Base-by-base conservation (phyloP, 345 rosid genomes). In the Linum tenue region DNA sequence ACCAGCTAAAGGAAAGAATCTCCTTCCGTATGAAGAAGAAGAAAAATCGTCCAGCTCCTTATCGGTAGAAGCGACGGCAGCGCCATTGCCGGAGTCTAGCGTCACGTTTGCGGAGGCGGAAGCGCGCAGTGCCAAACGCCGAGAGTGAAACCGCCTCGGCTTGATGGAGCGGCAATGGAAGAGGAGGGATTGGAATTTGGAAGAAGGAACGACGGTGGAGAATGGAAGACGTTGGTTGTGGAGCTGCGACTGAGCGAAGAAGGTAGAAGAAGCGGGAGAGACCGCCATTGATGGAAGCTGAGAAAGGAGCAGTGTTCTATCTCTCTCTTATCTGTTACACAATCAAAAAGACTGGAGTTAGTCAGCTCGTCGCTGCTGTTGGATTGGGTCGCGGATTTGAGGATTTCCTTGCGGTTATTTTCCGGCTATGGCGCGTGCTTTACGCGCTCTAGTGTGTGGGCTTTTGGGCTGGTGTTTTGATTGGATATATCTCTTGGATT, bases 1-100 rank as follows among this genome's bases (percentile, higher is more conserved):
- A 39, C 97, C 98, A 57, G 97, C 98, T 31, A 92, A 64, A 61
- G 97, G 97, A 74, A 92, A 92, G 82, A 57, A 86, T 80, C 71
- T 87, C 37, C 97, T 69, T 14, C 98, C 97, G 60, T 80, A 88
- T 58, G 83, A 73, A 60, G 78, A 37, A 31, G 55, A 73, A 1
- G 31, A 22, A 22, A 0, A 22, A 22, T 22, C 31, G 31, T 77
- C 81, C 37, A 11, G 70, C 61, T 72, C 65, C 38, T 58, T 70
- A 35, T 63, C 56, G 2, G 75, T 56, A 31, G 64, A 4, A 15
- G 75, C 37, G 62, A 71, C 53, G 53, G 56, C 70, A 55, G 85
- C 81, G 37, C 94, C 97, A 61, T 87, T 83, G 2, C 80, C 70
- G 15, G 88, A 79, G 35, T 80, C 83, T 3, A 80, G 64, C 57